Evolutionary conservation across 371 early-diverging fungal genomes (phyloP).

Genomic region (Modicella reniformis): DNA sequence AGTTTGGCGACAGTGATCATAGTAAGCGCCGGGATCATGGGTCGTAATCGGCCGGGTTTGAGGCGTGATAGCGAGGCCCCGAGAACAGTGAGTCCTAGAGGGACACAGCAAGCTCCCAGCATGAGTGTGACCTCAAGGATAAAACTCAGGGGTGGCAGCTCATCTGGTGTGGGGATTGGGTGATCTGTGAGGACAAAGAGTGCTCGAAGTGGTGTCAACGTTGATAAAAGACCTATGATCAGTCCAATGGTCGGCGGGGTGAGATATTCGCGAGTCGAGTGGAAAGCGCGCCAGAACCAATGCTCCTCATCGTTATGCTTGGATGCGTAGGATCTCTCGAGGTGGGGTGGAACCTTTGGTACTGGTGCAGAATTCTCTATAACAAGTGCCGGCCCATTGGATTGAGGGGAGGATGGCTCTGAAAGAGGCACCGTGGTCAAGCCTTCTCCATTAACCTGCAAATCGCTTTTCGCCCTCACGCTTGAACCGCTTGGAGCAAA

Average conservation of each 20-base stretch:
- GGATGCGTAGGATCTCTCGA: slow-evolving; percentile 26
- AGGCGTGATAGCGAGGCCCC: slow-evolving; percentile 67
- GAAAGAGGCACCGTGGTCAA: slow-evolving; percentile 29
- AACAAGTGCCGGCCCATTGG: not conserved
- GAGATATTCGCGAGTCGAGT: slow-evolving; percentile 46
- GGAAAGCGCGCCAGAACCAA: slow-evolving; percentile 35
- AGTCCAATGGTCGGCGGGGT: slow-evolving; percentile 56
- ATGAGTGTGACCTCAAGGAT: slow-evolving; percentile 57
- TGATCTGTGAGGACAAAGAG: slow-evolving; percentile 51
- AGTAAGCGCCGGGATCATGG: slow-evolving; percentile 36
- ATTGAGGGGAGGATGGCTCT: not conserved
- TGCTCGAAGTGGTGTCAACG: slow-evolving; percentile 54
- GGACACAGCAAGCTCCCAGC: slow-evolving; percentile 62
- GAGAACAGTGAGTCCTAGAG: slow-evolving; percentile 61
- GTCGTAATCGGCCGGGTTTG: slow-evolving; percentile 52
- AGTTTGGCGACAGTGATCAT: slow-evolving; percentile 55
- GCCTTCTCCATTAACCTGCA: not conserved
- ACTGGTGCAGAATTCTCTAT: not conserved
- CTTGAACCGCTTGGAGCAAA: not conserved
- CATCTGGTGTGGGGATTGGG: slow-evolving; percentile 41
- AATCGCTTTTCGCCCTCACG: not conserved
- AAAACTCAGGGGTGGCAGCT: slow-evolving; percentile 60
- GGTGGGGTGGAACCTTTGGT: slow-evolving; percentile 39
- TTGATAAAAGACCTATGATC: slow-evolving; percentile 57
- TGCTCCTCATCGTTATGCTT: slow-evolving; percentile 8